phyloP scores from a whole-genome alignment of 352 stramenopile genomes.

The Aphanomyces invadans region DNA sequence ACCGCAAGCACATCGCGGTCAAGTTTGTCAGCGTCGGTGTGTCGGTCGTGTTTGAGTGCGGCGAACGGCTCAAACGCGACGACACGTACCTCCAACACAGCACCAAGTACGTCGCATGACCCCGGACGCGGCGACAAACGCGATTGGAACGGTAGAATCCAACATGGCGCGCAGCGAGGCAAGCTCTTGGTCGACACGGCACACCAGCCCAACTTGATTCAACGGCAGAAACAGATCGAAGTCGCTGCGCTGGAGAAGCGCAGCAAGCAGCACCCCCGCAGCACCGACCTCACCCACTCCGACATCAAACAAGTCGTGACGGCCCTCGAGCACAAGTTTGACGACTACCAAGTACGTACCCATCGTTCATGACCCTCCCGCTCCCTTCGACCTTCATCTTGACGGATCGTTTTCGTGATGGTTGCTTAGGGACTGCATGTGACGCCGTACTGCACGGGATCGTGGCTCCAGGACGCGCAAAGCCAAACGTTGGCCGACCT shows the following conservation, averaged over 20 bases:
- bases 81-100: constrained; percentile 67
- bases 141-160: constrained; percentile 23
- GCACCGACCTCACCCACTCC: constrained; percentile 48
- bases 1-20: constrained; percentile 53
- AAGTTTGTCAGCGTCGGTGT: constrained; percentile 56
- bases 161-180: constrained; percentile 36
- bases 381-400: too few relatives aligned
- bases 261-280: constrained; percentile 67
- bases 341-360: constrained; percentile 47
- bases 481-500: constrained; percentile 54
- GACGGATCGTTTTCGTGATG: too few relatives aligned
- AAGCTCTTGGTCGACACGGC: constrained; percentile 55
- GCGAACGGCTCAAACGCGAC: constrained; percentile 53
- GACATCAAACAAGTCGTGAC: constrained; percentile 57
- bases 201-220: constrained; percentile 39
- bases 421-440: constrained; percentile 34
- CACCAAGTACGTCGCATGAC: constrained; percentile 25
- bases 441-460: constrained; percentile 47
- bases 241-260: constrained; percentile 53
- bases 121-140: neutral
- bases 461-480: constrained; percentile 49
- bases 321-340: constrained; percentile 56
- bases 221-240: constrained; percentile 70
- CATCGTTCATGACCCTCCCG: neutral
- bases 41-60: constrained; percentile 54